Evolutionary conservation across 352 stramenopile species (phyloP), one percentile per base, ranked within the genome.

Genomic region (Phytopythium aichiense): DNA sequence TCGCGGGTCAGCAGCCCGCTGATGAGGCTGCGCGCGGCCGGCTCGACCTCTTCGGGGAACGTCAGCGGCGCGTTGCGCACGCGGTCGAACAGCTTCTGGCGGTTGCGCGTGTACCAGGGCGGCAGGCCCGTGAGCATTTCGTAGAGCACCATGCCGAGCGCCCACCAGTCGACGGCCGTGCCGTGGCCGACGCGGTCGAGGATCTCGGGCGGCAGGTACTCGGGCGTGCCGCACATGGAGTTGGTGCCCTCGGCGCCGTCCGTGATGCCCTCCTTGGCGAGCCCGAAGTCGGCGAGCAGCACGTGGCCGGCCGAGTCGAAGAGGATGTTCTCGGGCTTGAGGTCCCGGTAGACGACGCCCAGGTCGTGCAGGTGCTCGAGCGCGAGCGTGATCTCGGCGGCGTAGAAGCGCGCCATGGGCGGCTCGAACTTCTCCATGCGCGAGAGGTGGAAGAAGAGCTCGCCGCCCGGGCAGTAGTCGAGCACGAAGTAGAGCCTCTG

Each of bases 291-390:
- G 22, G 84, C 85, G 25, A 94, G 69, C 64, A 94, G 60, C 37
- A 91, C 79, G 66, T 94, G 85, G 23, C 85, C 85, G 12, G 75
- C 69, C 7, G 76, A 61, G 69, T 94, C 85, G 57, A 94, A 94
- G n/a, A 98, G 69, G 57, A 98, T 94, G 70, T 98, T 98, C 67
- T 98, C 91, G 0, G 92, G 92, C 65, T 98, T 98, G 33, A 98
- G 81, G 58, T 98, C 92, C 23, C 92, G 88, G 60, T 97, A 97
- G 28, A 99, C 86, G 59, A 98, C 95, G 58, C 95, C 77, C 49
- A 92, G 82, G 35, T 81, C 74, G 63, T 98, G 94, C 51, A 98
- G 72, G 71, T 98, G 91, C 64, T 91, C 84, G 15, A 98, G 77
- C 8, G 90, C 91, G 22, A 96, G 56, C 28, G 87, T 81, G 70